A percentile compares a stretch with the other conserved stretches of the same genome.
These are phyloP conservation scores for Termitomyces sp. DNA, from an alignment of 1,284 basidiomycete species.

Conservation along the genomic window DNA sequence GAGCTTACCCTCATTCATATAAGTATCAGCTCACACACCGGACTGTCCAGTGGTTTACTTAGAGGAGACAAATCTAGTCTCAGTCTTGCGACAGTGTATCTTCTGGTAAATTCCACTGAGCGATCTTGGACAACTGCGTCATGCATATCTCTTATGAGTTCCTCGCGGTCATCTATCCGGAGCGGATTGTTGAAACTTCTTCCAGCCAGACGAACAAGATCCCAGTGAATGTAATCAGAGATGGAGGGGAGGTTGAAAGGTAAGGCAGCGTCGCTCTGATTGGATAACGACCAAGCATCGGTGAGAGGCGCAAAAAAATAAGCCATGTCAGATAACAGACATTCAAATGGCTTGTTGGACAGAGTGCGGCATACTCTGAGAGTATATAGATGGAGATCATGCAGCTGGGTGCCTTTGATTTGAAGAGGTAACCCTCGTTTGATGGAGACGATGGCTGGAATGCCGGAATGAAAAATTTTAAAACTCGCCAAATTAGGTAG, in stretches of 20 bases:
- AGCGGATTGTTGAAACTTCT: slow-evolving; percentile 49
- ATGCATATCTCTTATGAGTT: slow-evolving; percentile 40
- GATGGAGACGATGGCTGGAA: slow-evolving; percentile 39
- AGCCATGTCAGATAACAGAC: slow-evolving; percentile 45
- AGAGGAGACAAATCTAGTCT: slow-evolving; percentile 66
- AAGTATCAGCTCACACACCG: slow-evolving; percentile 42
- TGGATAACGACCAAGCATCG: slow-evolving; percentile 28
- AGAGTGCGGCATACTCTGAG: slow-evolving; percentile 55
- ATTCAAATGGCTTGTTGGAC: slow-evolving; percentile 61
- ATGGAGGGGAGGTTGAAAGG: slow-evolving; percentile 29
- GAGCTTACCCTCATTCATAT: slow-evolving; percentile 7
- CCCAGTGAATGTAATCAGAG: slow-evolving; percentile 58
- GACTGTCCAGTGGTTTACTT: slow-evolving; percentile 61
- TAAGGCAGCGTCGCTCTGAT: slow-evolving; percentile 25
- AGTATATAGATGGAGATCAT: slow-evolving; percentile 57
- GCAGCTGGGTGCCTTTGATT: slow-evolving; percentile 41
- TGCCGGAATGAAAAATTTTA: slow-evolving; percentile 53
- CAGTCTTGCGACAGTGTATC: slow-evolving; percentile 53
- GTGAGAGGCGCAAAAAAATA: slow-evolving; percentile 64
- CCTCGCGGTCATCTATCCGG: slow-evolving; percentile 35
- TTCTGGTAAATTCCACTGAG: slow-evolving; percentile 68
- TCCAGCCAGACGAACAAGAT: slow-evolving; percentile 48
- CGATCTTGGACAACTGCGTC: slow-evolving; percentile 73
- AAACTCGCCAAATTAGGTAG: slow-evolving; percentile 53
- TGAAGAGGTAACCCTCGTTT: slow-evolving; percentile 44